Percentiles rank a stretch among this genome's conserved stretches.
These are phyloP conservation scores for Endotrypanum monterogeii DNA, from an alignment of 208 protist species.

Conservation along the genomic window DNA sequence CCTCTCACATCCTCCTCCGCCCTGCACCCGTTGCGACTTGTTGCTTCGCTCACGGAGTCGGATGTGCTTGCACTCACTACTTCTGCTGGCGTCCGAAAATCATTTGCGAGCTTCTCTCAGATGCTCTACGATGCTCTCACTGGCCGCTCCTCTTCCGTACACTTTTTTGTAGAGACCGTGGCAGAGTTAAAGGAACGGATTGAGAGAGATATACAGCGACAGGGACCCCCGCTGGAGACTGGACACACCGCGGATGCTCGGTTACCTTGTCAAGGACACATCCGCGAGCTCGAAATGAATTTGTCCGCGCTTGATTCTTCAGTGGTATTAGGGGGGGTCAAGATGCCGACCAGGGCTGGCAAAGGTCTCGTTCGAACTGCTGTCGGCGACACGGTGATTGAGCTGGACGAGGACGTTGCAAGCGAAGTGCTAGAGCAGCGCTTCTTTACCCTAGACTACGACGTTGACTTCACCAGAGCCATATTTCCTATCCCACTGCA, in stretches of 20 bases:
- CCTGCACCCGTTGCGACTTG: constrained; percentile 11
- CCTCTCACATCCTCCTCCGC: constrained; percentile 2
- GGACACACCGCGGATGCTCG: background rate
- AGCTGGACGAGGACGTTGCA: constrained; percentile 42
- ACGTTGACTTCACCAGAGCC: constrained; percentile 88
- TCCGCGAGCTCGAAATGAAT: background rate
- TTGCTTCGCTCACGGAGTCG: constrained; percentile 36
- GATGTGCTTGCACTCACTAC: constrained; percentile 67
- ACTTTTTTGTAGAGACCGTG: constrained; percentile 78
- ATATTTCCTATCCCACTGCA: constrained; percentile 77
- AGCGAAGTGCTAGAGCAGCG: constrained; percentile 49
- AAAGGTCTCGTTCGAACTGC: constrained; percentile 26
- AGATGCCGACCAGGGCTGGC: background rate
- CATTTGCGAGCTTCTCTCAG: constrained; percentile 60
- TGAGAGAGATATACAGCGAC: constrained; percentile 40
- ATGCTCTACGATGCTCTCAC: constrained; percentile 86
- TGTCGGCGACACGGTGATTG: constrained; percentile 39
- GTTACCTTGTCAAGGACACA: background rate
- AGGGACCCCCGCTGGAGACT: background rate
- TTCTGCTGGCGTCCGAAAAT: constrained; percentile 72
- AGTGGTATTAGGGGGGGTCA: background rate
- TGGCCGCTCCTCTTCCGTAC: constrained; percentile 57
- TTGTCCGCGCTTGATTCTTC: background rate
- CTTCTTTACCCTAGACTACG: constrained; percentile 84
- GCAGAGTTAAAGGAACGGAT: constrained; percentile 80